A percentile compares a stretch with the other conserved stretches of the same genome.
Conservation (phyloP, 176 grass and related monocot genomes). For the Themeda triandra region DNA sequence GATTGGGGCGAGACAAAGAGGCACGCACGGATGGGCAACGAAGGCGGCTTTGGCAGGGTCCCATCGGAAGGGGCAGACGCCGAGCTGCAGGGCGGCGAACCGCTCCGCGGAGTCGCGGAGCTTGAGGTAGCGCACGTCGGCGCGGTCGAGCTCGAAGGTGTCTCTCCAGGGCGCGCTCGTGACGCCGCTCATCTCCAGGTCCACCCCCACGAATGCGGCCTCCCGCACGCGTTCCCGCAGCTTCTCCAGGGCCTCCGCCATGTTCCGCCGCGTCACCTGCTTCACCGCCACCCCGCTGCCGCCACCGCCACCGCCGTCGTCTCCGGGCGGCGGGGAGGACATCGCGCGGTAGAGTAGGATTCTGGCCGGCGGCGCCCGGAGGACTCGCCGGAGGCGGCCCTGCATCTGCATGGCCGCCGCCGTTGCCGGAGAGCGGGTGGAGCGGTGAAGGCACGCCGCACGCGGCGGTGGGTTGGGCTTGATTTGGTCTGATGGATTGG, state of each 20-base stretch:
- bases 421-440: slow-evolving; percentile 12
- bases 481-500: background rate
- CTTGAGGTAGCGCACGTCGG: slow-evolving; percentile 84
- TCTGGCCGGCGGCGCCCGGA: slow-evolving; percentile 25
- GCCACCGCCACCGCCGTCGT: background rate
- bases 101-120: slow-evolving; percentile 64
- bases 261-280: slow-evolving; percentile 70
- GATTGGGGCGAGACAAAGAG: background rate
- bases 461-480: slow-evolving; percentile 14
- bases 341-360: slow-evolving; percentile 17
- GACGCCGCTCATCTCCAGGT: slow-evolving; percentile 95
- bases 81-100: slow-evolving; percentile 79
- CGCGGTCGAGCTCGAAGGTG: slow-evolving; percentile 76
- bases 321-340: slow-evolving; percentile 18
- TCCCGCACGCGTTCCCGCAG: slow-evolving; percentile 53
- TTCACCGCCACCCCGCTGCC: slow-evolving; percentile 62
- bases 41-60: slow-evolving; percentile 56
- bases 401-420: slow-evolving; percentile 40
- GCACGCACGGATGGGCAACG: slow-evolving; percentile 64
- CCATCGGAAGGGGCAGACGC: slow-evolving; percentile 93
- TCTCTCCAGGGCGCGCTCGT: slow-evolving; percentile 80
- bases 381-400: slow-evolving; percentile 33
- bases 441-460: background rate
- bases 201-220: slow-evolving; percentile 73
- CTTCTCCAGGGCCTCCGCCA: slow-evolving; percentile 51